Percentiles rank a stretch among this genome's conserved stretches.
phyloP scores from a whole-genome alignment of 2,329 filamentous ascomycete genomes.

The Endothia cerciana region DNA sequence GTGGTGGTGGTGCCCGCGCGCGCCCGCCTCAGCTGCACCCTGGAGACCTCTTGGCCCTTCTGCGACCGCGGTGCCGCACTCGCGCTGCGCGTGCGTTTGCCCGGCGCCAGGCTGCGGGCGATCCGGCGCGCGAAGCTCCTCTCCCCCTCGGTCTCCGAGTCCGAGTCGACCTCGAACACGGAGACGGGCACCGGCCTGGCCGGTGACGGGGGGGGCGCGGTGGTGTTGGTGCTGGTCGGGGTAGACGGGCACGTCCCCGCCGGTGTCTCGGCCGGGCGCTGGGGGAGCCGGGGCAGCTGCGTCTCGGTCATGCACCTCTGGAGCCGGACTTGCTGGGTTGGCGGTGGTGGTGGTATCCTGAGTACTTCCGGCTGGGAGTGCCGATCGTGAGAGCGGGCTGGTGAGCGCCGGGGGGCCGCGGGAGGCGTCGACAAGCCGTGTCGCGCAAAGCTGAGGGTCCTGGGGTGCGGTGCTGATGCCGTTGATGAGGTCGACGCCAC shows the following conservation, averaged over 20 bases:
- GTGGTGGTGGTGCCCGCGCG: slow-evolving; percentile 12
- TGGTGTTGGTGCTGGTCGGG: background rate
- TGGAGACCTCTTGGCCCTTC: slow-evolving; percentile 24
- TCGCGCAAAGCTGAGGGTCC: background rate
- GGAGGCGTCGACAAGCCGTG: background rate
- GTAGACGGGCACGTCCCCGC: slow-evolving; percentile 1
- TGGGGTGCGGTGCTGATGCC: background rate
- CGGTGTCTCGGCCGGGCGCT: background rate
- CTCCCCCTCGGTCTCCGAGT: slow-evolving; percentile 42
- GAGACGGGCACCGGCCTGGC: slow-evolving; percentile 39
- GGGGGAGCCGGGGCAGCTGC: slow-evolving; percentile 39
- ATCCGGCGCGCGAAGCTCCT: slow-evolving; percentile 43
- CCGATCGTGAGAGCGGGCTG: slow-evolving; percentile 5
- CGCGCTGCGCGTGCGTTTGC: slow-evolving; percentile 38
- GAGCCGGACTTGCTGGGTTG: slow-evolving; percentile 30
- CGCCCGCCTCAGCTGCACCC: slow-evolving; percentile 22
- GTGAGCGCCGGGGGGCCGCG: background rate
- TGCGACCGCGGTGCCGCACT: slow-evolving; percentile 38
- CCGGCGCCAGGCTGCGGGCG: slow-evolving; percentile 46
- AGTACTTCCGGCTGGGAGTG: slow-evolving; percentile 7
- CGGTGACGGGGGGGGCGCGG: background rate
- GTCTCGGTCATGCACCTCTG: slow-evolving; percentile 15
- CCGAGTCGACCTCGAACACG: slow-evolving; percentile 54
- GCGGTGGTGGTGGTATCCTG: background rate
- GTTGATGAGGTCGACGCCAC: slow-evolving; percentile 7